phyloP scores from a whole-genome alignment of 225 moss, liverwort and hornwort genomes.

The Neckera pumila region DNA sequence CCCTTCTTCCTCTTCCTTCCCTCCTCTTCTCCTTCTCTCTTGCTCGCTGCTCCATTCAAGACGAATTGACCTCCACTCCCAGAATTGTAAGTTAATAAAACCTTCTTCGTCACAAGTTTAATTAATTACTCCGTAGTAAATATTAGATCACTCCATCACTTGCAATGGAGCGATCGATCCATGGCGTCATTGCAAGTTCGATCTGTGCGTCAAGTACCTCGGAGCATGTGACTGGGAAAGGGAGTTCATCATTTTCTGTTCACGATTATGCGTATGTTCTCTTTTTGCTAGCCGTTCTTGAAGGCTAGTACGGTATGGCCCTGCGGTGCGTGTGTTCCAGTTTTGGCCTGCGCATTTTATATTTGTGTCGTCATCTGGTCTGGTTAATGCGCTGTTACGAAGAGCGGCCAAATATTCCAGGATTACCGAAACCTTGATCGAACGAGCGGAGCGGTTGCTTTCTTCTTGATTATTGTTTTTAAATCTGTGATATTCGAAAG shows the following conservation, averaged over 20 bases:
- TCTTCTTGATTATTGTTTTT: neutral
- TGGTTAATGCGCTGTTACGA: neutral
- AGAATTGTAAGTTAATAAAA: neutral
- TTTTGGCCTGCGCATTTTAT: neutral
- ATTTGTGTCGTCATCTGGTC: neutral
- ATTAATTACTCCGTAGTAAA: no score
- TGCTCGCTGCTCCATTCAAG: neutral
- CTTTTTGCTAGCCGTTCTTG: constrained; percentile 4
- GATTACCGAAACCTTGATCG: neutral
- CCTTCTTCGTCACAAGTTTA: neutral
- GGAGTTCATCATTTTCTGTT: neutral
- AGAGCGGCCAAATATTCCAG: neutral
- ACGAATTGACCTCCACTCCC: neutral
- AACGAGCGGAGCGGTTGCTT: neutral
- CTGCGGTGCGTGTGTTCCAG: neutral
- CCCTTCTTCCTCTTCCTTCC: neutral
- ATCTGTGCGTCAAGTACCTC: neutral
- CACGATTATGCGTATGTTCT: neutral
- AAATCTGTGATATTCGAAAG: neutral
- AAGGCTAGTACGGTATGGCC: neutral
- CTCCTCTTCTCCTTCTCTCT: neutral
- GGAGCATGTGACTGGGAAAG: neutral
- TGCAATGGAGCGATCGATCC: neutral
- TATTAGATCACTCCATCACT: neutral
- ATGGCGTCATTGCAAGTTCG: neutral